Conservation (phyloP, 495 filamentous ascomycete species). For the Neurospora sp. region DNA sequence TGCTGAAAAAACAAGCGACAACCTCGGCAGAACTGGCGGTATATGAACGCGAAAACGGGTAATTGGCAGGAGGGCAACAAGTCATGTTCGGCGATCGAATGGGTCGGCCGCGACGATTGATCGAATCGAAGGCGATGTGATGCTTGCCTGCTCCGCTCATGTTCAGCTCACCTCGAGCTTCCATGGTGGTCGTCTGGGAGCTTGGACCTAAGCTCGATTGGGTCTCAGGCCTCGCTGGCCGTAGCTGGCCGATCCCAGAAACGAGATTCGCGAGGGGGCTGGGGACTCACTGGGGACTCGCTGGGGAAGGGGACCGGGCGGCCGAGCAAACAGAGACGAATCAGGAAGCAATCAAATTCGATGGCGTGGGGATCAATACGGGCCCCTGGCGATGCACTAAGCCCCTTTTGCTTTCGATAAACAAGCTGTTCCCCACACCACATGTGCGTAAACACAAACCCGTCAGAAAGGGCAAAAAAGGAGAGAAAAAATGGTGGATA, state of each 20-base stretch:
- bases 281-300: not conserved
- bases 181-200: not conserved
- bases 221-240: not conserved
- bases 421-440: constrained; percentile 24
- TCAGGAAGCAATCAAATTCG: constrained; percentile 10
- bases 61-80: not conserved
- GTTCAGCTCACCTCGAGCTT: not conserved
- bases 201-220: not conserved
- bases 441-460: constrained; percentile 19
- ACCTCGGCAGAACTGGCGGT: not conserved
- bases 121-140: not conserved
- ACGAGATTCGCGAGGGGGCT: not conserved
- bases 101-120: not conserved
- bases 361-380: constrained; percentile 7
- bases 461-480: not conserved
- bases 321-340: constrained; percentile 1
- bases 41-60: not conserved
- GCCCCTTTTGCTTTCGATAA: constrained; percentile 22
- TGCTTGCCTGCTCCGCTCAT: not conserved
- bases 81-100: not conserved
- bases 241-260: not conserved
- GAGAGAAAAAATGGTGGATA: not conserved
- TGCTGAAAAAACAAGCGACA: not conserved
- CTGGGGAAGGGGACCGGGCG: not conserved
- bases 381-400: constrained; percentile 15